phyloP scores from a whole-genome alignment of 2,329 filamentous ascomycete genomes.

The Scedosporium dehoogii region DNA sequence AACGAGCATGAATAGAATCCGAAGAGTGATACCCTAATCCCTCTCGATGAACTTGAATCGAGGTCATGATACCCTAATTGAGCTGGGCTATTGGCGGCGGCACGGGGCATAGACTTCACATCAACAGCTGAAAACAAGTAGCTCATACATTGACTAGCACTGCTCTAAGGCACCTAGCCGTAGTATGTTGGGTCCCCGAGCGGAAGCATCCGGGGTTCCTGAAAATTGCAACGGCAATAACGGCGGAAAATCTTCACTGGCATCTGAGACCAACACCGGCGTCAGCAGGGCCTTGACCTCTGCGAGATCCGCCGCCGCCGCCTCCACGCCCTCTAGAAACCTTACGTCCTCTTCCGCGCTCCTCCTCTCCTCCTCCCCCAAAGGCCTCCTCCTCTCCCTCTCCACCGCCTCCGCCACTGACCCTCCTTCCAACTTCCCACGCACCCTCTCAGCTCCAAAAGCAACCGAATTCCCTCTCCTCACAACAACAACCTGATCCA shows the following conservation, averaged over 20 bases:
- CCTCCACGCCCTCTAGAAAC: slow-evolving; percentile 14
- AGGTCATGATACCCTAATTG: too few species aligned
- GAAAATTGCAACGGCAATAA: neutral
- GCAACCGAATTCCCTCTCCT: slow-evolving; percentile 27
- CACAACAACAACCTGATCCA: slow-evolving; percentile 28
- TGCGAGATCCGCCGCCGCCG: slow-evolving; percentile 13
- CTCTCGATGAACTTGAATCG: neutral
- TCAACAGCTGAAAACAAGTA: too few species aligned
- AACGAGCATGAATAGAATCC: neutral
- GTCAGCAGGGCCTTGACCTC: slow-evolving; percentile 18
- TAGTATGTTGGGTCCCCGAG: neutral
- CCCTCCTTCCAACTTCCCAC: slow-evolving; percentile 3
- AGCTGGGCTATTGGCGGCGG: too few species aligned
- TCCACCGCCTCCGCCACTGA: slow-evolving; percentile 15
- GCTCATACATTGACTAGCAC: neutral
- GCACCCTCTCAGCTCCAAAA: slow-evolving; percentile 13
- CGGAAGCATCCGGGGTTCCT: neutral
- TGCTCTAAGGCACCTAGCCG: neutral
- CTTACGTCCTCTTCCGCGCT: slow-evolving; percentile 16
- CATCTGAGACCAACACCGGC: neutral
- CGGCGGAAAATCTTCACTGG: neutral
- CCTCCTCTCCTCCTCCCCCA: slow-evolving; percentile 17
- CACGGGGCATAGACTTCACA: too few species aligned
- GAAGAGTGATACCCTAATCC: neutral
- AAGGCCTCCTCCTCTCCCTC: slow-evolving; percentile 17